phyloP scores from a whole-genome alignment of 805 yeast species.

The Zygotorulaspora florentina region DNA sequence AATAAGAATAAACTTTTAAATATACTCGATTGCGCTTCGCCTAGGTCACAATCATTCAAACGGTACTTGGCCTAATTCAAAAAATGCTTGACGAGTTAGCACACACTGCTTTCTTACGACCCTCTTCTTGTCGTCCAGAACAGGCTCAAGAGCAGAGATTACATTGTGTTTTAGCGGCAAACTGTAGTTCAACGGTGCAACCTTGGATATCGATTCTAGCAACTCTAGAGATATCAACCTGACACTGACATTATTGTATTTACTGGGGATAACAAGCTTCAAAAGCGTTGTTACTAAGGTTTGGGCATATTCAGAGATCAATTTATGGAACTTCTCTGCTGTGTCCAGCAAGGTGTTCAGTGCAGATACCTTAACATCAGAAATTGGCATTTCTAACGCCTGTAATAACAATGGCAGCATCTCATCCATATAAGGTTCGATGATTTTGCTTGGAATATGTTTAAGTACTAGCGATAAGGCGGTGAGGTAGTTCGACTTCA shows the following conservation, averaged over 20 bases:
- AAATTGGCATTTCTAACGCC: slow-evolving; percentile 47
- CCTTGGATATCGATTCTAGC: slow-evolving; percentile 44
- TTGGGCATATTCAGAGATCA: slow-evolving; percentile 51
- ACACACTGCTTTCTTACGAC: slow-evolving; percentile 70
- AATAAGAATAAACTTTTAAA: not conserved
- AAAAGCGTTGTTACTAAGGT: slow-evolving; percentile 55
- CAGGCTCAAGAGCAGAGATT: slow-evolving; percentile 44
- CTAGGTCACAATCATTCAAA: slow-evolving; percentile 24
- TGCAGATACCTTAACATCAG: slow-evolving; percentile 55
- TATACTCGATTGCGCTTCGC: too few relatives aligned
- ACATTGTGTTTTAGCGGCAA: slow-evolving; percentile 50
- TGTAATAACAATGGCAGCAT: slow-evolving; percentile 71
- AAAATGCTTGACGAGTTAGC: slow-evolving; percentile 74
- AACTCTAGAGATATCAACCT: slow-evolving; percentile 56
- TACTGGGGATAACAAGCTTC: slow-evolving; percentile 24
- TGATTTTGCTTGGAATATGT: slow-evolving; percentile 57
- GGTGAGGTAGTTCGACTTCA: slow-evolving; percentile 52
- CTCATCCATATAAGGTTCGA: slow-evolving; percentile 57
- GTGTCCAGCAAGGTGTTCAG: slow-evolving; percentile 55
- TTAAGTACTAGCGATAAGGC: slow-evolving; percentile 66
- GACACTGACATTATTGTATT: slow-evolving; percentile 44
- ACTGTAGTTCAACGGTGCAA: slow-evolving; percentile 41
- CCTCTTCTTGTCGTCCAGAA: slow-evolving; percentile 72
- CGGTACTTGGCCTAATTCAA: slow-evolving; percentile 45
- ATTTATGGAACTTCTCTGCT: slow-evolving; percentile 49